These are phyloP conservation scores for Lecanicillium sp. DNA, from an alignment of 2,329 filamentous ascomycete genomes.

Conservation along the genomic window DNA sequence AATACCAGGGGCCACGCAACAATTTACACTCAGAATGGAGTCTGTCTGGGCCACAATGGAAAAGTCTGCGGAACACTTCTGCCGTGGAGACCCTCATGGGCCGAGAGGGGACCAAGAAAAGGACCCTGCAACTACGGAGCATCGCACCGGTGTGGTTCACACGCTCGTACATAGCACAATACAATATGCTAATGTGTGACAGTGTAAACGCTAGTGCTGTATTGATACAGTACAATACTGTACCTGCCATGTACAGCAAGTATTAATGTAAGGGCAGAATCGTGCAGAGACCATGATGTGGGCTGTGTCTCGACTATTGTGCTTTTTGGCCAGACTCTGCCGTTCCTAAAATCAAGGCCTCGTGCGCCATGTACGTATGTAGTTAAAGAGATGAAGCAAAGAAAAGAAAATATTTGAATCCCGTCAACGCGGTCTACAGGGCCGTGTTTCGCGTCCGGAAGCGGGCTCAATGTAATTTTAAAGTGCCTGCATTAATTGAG, in stretches of 20 bases:
- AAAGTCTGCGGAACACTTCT: too few species aligned
- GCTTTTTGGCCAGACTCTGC: neutral
- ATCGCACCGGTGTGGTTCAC: too few species aligned
- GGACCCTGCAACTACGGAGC: too few species aligned
- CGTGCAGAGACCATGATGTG: neutral
- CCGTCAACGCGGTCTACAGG: too few species aligned
- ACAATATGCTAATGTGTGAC: neutral
- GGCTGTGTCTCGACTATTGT: neutral
- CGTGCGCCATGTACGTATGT: too few species aligned
- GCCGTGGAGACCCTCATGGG: too few species aligned
- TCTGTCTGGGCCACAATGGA: too few species aligned
- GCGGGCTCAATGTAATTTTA: conserved; percentile 1
- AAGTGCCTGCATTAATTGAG: conserved; percentile 2
- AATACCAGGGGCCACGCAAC: too few species aligned
- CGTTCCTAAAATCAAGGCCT: neutral
- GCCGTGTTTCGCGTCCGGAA: conserved; percentile 1
- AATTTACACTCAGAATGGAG: too few species aligned
- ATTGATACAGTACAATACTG: neutral
- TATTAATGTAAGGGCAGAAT: neutral
- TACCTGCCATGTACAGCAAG: neutral
- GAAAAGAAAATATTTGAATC: too few species aligned
- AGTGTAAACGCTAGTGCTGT: neutral
- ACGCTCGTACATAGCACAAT: neutral
- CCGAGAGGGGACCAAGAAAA: too few species aligned
- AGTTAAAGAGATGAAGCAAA: too few species aligned